phyloP scores from a whole-genome alignment of 495 filamentous ascomycete genomes.

The Aspergillus homomorphus region DNA sequence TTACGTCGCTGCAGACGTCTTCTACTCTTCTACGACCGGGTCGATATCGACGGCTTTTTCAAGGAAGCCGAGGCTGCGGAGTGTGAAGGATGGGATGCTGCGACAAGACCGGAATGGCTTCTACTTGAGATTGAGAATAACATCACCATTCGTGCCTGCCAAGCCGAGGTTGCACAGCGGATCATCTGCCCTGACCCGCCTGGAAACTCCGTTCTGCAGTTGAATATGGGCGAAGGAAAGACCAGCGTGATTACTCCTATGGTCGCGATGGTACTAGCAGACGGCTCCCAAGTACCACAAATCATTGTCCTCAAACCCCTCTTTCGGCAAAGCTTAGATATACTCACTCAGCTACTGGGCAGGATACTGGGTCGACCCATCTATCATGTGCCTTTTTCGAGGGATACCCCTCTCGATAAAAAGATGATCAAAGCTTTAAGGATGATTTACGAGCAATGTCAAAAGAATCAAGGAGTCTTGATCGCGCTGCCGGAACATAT shows the following conservation, averaged over 20 bases:
- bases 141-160: constrained; percentile 58
- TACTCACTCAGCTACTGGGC: constrained; percentile 57
- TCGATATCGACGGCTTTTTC: constrained; percentile 14
- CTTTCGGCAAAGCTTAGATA: constrained; percentile 59
- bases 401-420: constrained; percentile 41
- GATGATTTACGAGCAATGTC: constrained; percentile 43
- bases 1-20: constrained; percentile 12
- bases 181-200: constrained; percentile 48
- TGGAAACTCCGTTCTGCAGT: constrained; percentile 58
- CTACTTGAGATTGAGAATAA: constrained; percentile 64
- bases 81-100: constrained; percentile 5
- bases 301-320: constrained; percentile 64
- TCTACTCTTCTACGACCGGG: constrained; percentile 5
- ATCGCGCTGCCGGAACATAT: constrained; percentile 69
- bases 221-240: constrained; percentile 80
- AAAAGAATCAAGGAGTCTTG: constrained; percentile 50
- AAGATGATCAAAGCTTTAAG: constrained; percentile 12
- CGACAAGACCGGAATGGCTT: constrained; percentile 49
- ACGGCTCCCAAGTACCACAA: constrained; percentile 50
- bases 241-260: constrained; percentile 69
- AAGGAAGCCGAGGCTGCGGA: constrained; percentile 9
- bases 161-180: constrained; percentile 52
- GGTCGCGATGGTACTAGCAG: constrained; percentile 51
- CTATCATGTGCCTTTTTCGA: constrained; percentile 62
- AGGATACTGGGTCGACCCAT: constrained; percentile 56